phyloP scores from a whole-genome alignment of 495 filamentous ascomycete genomes.

The Extremus antarcticus region DNA sequence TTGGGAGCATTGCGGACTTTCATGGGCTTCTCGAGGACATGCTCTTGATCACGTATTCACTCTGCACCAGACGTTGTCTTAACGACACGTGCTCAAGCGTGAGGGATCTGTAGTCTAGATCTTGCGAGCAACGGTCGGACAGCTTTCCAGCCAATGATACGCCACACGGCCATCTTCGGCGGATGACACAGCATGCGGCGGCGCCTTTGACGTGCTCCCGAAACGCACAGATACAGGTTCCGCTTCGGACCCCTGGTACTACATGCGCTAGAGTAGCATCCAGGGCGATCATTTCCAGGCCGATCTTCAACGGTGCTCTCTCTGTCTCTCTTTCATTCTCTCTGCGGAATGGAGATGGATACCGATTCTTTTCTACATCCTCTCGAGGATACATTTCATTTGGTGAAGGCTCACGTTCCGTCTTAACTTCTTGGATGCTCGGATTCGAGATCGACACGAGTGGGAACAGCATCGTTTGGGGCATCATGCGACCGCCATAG shows the following conservation, averaged over 20 bases:
- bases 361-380: neutral
- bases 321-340: no score
- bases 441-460: neutral
- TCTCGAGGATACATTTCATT: no score
- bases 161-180: neutral
- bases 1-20: constrained; percentile 40
- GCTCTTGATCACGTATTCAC: no score
- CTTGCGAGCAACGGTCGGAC: no score
- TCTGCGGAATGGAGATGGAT: no score
- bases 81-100: neutral
- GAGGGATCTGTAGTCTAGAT: neutral
- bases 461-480: neutral
- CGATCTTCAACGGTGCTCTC: neutral
- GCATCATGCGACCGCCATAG: constrained; percentile 1
- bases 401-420: no score
- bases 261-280: neutral
- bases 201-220: neutral
- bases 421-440: neutral
- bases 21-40: neutral
- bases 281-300: neutral
- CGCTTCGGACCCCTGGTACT: neutral
- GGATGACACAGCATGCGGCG: neutral
- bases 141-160: neutral
- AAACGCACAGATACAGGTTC: neutral
- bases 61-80: neutral